Percentiles rank a stretch among this genome's conserved stretches.
These are phyloP conservation scores for Starmerella roubikii DNA, from an alignment of 805 yeast species.

Conservation along the genomic window DNA sequence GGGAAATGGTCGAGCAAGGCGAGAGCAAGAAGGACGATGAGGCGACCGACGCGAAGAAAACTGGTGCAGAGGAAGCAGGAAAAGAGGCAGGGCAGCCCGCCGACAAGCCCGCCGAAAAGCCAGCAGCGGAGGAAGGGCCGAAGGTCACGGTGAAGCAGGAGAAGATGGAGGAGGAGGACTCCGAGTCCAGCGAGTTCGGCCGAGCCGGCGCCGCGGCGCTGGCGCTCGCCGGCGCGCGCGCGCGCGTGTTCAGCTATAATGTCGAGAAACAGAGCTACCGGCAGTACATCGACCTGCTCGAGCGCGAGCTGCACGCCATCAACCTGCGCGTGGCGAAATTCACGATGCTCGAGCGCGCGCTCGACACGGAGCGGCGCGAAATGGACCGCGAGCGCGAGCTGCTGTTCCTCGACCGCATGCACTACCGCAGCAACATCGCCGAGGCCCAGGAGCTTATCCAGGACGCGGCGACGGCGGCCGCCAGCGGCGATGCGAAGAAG, in stretches of 20 bases:
- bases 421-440: conserved; percentile 44
- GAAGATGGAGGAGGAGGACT: conserved; percentile 2
- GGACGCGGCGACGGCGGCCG: conserved; percentile 32
- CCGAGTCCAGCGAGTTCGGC: neutral
- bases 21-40: neutral
- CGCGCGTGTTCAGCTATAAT: conserved; percentile 18
- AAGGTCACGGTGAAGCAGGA: conserved; percentile 5
- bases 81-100: neutral
- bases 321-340: conserved; percentile 60
- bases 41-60: neutral
- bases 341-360: conserved; percentile 46
- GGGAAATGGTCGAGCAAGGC: too few species aligned
- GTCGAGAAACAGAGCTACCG: conserved; percentile 35
- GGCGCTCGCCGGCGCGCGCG: conserved; percentile 42
- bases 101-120: neutral
- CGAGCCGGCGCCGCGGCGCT: conserved; percentile 40
- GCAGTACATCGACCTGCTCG: conserved; percentile 49
- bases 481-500: conserved; percentile 13
- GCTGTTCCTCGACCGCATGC: conserved; percentile 54
- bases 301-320: conserved; percentile 58
- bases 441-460: conserved; percentile 41
- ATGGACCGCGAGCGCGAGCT: conserved; percentile 31
- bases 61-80: neutral
- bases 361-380: conserved; percentile 33
- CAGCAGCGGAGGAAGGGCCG: neutral